phyloP scores from a whole-genome alignment of 345 rosid species.

The Citrus cavaleriei region DNA sequence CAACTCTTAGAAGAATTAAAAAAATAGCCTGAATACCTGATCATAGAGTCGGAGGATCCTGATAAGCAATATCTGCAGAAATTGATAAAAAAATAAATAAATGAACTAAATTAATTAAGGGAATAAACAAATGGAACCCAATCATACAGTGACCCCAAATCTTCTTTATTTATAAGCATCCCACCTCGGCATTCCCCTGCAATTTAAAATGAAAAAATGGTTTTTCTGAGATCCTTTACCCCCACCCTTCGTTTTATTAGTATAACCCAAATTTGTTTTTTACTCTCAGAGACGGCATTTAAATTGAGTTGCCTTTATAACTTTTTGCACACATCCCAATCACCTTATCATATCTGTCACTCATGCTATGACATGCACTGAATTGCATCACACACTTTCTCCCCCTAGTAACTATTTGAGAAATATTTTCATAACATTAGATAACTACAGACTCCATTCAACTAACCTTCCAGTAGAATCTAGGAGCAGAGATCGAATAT shows the following conservation, averaged over 20 bases:
- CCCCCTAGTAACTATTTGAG: background rate
- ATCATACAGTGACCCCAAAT: background rate
- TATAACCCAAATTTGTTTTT: background rate
- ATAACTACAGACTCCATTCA: constrained; percentile 4
- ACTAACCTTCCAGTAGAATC: constrained; percentile 93
- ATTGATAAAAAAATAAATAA: constrained; percentile 13
- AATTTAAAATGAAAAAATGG: background rate
- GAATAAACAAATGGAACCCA: background rate
- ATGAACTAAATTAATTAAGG: background rate
- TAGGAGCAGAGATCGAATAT: constrained; percentile 84
- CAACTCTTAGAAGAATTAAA: background rate
- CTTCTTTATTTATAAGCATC: background rate
- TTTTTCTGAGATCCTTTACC: background rate
- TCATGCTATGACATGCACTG: background rate
- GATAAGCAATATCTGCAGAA: constrained; percentile 89
- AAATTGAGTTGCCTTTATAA: background rate
- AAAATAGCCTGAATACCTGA: constrained; percentile 54
- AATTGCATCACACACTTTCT: background rate
- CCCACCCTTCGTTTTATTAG: background rate
- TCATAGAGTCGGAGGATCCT: constrained; percentile 99
- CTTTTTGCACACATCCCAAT: background rate
- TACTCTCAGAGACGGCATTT: background rate
- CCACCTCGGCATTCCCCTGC: background rate
- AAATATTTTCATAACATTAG: background rate
- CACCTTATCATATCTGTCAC: background rate